A percentile compares a stretch with the other conserved stretches of the same genome.
phyloP scores from a whole-genome alignment of 2,329 filamentous ascomycete species.

The Calonectria crousiana region DNA sequence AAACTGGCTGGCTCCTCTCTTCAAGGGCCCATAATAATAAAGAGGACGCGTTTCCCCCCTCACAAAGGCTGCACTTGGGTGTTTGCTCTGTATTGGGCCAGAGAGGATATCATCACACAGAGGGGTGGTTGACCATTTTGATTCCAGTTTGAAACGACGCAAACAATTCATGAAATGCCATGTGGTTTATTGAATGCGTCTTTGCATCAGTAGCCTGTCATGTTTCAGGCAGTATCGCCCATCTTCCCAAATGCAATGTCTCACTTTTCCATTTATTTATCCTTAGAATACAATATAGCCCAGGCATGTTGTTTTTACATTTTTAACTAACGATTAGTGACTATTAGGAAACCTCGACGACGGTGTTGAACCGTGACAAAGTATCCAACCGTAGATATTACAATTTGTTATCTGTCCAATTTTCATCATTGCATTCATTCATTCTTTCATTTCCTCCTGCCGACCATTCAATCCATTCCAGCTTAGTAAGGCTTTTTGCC shows the following conservation, averaged over 20 bases:
- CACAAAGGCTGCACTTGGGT: not conserved
- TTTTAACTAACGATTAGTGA: not conserved
- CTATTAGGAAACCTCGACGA: not conserved
- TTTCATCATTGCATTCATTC: not conserved
- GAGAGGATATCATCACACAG: not conserved
- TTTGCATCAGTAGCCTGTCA: not conserved
- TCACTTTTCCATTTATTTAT: not conserved
- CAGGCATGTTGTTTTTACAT: not conserved
- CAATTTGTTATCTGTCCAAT: not conserved
- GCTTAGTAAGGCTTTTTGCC: conserved; percentile 45
- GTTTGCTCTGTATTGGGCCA: not conserved
- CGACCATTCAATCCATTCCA: not conserved
- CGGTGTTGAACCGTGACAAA: not conserved
- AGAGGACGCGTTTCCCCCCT: not conserved
- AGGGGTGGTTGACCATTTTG: not conserved
- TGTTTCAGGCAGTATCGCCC: not conserved
- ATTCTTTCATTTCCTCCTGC: not conserved
- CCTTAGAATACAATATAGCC: not conserved
- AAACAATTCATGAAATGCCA: not conserved
- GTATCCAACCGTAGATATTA: not conserved
- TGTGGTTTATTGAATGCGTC: not conserved
- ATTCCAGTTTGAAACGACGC: not conserved
- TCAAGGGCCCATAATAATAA: not conserved
- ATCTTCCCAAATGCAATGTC: not conserved
- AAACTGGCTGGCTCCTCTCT: not conserved